phyloP scores from a whole-genome alignment of 139 green algal genomes.

The Coccomyxa sp. region DNA sequence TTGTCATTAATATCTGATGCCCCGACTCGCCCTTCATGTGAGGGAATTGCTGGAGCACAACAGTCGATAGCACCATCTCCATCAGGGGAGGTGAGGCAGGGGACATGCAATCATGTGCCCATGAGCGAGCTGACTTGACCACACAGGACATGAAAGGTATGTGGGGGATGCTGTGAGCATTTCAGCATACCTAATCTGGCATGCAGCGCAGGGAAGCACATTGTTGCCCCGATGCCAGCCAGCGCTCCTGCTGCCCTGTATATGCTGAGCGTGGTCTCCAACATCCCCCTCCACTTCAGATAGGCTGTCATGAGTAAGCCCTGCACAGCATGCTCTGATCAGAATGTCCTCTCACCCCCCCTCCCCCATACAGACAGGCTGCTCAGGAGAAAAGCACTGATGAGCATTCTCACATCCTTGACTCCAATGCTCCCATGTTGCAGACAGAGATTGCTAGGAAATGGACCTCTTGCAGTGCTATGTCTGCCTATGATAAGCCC shows the following conservation, averaged over 20 bases:
- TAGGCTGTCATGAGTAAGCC: conserved; percentile 32
- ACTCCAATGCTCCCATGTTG: no score
- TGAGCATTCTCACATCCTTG: neutral
- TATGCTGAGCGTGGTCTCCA: conserved; percentile 44
- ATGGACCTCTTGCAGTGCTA: no score
- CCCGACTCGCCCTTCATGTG: no score
- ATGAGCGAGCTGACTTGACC: no score
- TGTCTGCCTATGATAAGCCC: no score
- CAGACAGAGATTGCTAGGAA: no score
- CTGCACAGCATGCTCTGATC: neutral
- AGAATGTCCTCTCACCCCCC: neutral
- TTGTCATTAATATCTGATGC: neutral
- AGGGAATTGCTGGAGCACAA: no score
- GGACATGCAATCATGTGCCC: no score
- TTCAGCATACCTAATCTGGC: conserved; percentile 9
- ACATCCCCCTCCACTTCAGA: conserved; percentile 37
- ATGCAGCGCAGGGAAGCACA: conserved; percentile 48
- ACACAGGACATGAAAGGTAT: no score
- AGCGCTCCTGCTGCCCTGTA: conserved; percentile 59
- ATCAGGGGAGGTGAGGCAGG: no score
- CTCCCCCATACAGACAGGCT: neutral
- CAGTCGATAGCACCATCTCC: no score
- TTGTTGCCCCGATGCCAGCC: conserved; percentile 59
- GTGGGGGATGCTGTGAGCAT: no score
- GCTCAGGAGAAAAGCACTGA: neutral